Conservation (phyloP, 2,329 filamentous ascomycete genomes). For the Rhynchosporium graminicola region DNA sequence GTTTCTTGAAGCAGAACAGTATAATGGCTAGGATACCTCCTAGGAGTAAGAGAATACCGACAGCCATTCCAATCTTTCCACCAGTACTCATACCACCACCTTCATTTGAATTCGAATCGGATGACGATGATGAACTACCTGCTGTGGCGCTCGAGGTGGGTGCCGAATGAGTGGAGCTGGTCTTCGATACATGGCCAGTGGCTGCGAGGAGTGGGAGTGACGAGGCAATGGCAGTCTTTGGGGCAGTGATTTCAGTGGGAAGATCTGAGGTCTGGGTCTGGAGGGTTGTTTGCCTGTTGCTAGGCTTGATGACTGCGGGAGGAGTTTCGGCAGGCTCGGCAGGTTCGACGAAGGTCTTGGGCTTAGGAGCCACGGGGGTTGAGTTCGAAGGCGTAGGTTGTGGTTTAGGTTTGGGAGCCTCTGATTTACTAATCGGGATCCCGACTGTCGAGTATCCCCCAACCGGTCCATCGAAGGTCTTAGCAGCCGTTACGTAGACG, state of each 20-base stretch:
- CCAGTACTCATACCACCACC: conserved; percentile 45
- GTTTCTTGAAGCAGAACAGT: conserved; percentile 69
- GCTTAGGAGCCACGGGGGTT: conserved; percentile 4
- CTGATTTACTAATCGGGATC: conserved; percentile 16
- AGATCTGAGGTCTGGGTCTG: conserved; percentile 19
- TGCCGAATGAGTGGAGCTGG: conserved; percentile 16
- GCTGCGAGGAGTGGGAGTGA: conserved; percentile 26
- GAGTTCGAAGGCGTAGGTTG: background rate
- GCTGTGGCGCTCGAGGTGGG: conserved; percentile 20
- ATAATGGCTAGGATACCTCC: conserved; percentile 66
- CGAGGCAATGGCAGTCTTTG: conserved; percentile 24
- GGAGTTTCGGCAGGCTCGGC: conserved; percentile 8
- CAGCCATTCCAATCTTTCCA: conserved; percentile 74
- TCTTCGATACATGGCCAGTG: conserved; percentile 2
- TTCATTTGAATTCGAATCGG: conserved; percentile 19
- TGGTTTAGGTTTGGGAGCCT: conserved; percentile 9
- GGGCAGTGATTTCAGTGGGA: conserved; percentile 27
- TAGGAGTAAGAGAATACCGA: conserved; percentile 74
- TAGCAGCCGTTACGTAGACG: conserved; percentile 53
- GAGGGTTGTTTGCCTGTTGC: conserved; percentile 17
- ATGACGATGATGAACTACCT: conserved; percentile 18
- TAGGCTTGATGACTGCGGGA: background rate
- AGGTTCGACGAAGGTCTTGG: background rate
- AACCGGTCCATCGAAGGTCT: conserved; percentile 53
- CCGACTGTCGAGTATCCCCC: conserved; percentile 49